Conservation (phyloP, 345 rosid genomes). For the Microthlaspi erraticum region DNA sequence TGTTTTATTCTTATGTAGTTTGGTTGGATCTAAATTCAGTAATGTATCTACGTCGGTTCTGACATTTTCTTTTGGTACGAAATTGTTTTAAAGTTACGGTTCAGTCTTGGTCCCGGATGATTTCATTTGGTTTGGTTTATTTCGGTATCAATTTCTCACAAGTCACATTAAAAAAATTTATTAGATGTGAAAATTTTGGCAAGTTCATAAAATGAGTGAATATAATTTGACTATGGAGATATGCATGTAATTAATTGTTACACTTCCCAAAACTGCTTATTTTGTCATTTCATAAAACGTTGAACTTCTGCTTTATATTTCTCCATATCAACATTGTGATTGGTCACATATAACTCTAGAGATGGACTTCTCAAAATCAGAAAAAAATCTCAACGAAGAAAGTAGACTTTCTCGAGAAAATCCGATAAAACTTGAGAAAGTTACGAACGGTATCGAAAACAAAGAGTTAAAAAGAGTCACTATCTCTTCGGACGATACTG, state of each 20-base stretch:
- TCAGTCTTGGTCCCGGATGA: not conserved
- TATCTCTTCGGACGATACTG: conserved; percentile 20
- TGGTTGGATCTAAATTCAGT: no score
- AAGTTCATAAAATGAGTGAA: conserved; percentile 14
- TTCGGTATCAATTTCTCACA: not conserved
- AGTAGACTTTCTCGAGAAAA: conserved; percentile 6
- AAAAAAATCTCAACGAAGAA: not conserved
- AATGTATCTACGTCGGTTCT: no score
- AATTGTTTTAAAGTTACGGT: not conserved
- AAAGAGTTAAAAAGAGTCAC: conserved; percentile 13
- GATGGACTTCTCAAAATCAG: not conserved
- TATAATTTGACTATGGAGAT: conserved; percentile 23
- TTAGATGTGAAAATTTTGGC: conserved; percentile 1
- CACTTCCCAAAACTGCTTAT: conserved; percentile 1
- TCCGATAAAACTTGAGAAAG: conserved; percentile 14
- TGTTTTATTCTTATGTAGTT: no score
- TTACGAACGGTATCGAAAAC: conserved; percentile 8
- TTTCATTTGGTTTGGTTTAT: conserved; percentile 13
- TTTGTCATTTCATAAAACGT: not conserved
- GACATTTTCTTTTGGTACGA: no score
- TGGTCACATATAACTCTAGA: not conserved
- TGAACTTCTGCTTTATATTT: not conserved
- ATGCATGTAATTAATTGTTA: not conserved
- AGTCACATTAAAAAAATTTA: not conserved
- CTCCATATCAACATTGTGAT: not conserved